Percentiles rank a stretch among this genome's conserved stretches.
These are phyloP conservation scores for Phialophora chinensis DNA, from an alignment of 2,329 filamentous ascomycete species.

Conservation along the genomic window DNA sequence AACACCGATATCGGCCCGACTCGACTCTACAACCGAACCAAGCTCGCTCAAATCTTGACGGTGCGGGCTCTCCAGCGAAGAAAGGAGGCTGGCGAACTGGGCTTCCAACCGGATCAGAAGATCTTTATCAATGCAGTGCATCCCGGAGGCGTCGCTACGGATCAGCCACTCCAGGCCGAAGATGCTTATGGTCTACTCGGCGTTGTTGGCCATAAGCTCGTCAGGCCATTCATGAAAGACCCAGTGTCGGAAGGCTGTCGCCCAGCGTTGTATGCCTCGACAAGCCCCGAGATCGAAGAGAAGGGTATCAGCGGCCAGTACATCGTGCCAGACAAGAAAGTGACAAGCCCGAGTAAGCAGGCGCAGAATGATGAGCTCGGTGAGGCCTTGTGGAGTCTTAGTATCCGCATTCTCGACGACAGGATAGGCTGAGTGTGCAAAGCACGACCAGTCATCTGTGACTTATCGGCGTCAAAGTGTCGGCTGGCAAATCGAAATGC, in stretches of 20 bases:
- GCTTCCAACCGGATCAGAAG: slow-evolving; percentile 34
- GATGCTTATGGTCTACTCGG: slow-evolving; percentile 58
- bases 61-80: slow-evolving; percentile 51
- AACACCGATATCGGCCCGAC: slow-evolving; percentile 57
- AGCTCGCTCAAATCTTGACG: slow-evolving; percentile 58
- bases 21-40: slow-evolving; percentile 57
- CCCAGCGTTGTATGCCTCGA: slow-evolving; percentile 56
- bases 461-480: not conserved
- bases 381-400: slow-evolving; percentile 55
- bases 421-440: not conserved
- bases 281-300: slow-evolving; percentile 51
- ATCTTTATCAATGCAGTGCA: slow-evolving; percentile 57
- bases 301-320: slow-evolving; percentile 55
- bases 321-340: slow-evolving; percentile 58
- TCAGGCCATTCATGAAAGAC: slow-evolving; percentile 58
- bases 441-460: not conserved
- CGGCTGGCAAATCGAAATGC: not conserved
- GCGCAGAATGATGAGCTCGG: slow-evolving; percentile 52
- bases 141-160: slow-evolving; percentile 56
- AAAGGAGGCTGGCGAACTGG: slow-evolving; percentile 47
- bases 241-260: slow-evolving; percentile 56
- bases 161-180: slow-evolving; percentile 56
- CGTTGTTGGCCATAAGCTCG: slow-evolving; percentile 52
- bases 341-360: slow-evolving; percentile 51
- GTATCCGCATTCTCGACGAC: slow-evolving; percentile 48